A percentile compares a stretch with the other conserved stretches of the same genome.
Conservation (phyloP, 2,329 filamentous ascomycete species). For the Fusarium sp. region DNA sequence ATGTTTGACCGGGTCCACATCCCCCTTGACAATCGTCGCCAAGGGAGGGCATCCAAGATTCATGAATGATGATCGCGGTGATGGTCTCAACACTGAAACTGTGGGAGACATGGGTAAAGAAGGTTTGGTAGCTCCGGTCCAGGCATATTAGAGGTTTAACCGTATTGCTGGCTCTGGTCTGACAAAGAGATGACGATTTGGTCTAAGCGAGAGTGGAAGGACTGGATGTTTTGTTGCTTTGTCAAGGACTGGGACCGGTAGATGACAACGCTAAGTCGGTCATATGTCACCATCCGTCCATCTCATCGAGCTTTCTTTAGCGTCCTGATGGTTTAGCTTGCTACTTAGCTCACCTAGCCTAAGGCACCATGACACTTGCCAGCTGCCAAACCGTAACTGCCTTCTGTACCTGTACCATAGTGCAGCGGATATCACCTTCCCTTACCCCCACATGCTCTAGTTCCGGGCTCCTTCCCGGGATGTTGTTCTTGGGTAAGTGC, state of each 20-base stretch:
- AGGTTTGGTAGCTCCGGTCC: background rate
- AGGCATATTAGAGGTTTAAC: conserved; percentile 13
- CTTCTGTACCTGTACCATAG: background rate
- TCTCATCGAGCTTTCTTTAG: conserved; percentile 30
- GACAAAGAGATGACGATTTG: background rate
- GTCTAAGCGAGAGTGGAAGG: conserved; percentile 13
- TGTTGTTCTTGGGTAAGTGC: conserved; percentile 2
- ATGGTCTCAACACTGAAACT: background rate
- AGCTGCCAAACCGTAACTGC: conserved; percentile 9
- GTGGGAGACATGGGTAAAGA: background rate
- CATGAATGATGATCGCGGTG: background rate
- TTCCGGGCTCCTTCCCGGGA: conserved; percentile 20
- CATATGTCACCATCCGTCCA: conserved; percentile 13
- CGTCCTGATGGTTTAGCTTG: background rate
- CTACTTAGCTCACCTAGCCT: conserved; percentile 9
- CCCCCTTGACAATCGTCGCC: background rate
- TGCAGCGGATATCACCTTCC: background rate
- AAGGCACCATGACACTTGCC: conserved; percentile 7
- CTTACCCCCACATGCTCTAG: conserved; percentile 26
- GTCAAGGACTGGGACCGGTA: conserved; percentile 8
- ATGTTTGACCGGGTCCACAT: conserved; percentile 1
- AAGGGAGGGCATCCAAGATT: conserved; percentile 5
- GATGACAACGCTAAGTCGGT: conserved; percentile 18
- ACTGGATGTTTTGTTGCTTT: conserved; percentile 10
- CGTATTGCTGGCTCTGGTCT: background rate